Base-by-base conservation (phyloP, 1,284 basidiomycete species). In the Apiotrichum montevideense region DNA sequence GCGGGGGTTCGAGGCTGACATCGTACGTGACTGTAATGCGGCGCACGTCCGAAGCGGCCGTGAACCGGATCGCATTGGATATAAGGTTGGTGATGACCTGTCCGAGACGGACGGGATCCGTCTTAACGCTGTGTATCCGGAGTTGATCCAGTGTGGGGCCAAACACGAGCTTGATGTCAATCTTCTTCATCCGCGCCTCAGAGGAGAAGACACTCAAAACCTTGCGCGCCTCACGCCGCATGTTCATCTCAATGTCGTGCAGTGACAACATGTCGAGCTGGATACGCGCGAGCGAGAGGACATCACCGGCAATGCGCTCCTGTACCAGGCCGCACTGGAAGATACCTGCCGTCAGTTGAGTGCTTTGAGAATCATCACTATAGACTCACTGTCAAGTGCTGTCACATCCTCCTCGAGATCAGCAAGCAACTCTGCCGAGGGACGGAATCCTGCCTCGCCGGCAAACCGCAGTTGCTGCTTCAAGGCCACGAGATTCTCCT, bases 291-390 rank as follows among this genome's bases (percentile, higher is more conserved):
- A 78, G 62, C 0, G 76, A 76, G 3, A 78, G 66, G 3, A 78
- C 70, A 41, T 79, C 77, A 48, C 75, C 75, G 2, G 76, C 76
- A 40, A 79, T 78, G 6, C 77, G 72, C 54, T 77, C 75, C 61
- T 78, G 77, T 1, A 74, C 70, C 14, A 77, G 67, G 35, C 77
- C 76, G 57, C 76, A 76, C 54, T 71, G 69, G 52, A 62, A 60
- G 52, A 68, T 68, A 47, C 63, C 64, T 66, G 29, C 2, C n/a
- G 51, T 55, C 35, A 61, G 52, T 32, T 10, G 21, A 21, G 2
- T 39, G 15, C 41, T 42, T 2, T n/a, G 3, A n/a, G 3, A 35
- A 1, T 35, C 2, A 3, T n/a, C 52, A 55, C 21, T 21, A 21
- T 21, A 21, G 21, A 21, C 57, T 53, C 51, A 60, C 68, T 67